Conservation (phyloP, 257 asterid species). For the Solanum chilense region DNA sequence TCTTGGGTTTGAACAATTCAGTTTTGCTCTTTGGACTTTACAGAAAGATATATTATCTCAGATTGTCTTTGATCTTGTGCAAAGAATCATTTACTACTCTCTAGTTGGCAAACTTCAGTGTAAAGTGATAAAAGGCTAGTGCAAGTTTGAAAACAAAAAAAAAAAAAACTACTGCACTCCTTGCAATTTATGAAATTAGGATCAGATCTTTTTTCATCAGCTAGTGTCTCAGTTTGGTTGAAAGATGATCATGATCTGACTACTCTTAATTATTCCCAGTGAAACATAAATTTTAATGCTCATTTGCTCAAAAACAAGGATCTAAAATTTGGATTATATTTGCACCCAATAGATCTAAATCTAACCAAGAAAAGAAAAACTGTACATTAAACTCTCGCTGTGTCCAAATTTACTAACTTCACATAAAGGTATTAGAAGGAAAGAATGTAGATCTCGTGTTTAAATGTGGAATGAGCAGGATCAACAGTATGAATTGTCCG, state of each 20-base stretch:
- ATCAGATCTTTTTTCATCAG: not conserved
- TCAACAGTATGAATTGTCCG: not conserved
- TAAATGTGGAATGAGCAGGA: not conserved
- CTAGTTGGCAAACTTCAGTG: not conserved
- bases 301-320: not conserved
- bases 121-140: not conserved
- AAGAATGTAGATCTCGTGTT: no score
- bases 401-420: not conserved
- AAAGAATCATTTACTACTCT: not conserved
- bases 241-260: not conserved
- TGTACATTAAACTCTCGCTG: not conserved
- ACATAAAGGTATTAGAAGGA: not conserved
- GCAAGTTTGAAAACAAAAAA: not conserved
- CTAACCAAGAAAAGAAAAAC: not conserved
- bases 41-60: not conserved
- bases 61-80: not conserved
- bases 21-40: not conserved
- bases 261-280: not conserved
- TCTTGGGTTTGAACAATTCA: not conserved
- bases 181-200: not conserved
- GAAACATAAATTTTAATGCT: not conserved
- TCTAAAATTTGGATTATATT: not conserved
- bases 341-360: not conserved
- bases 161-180: not conserved
- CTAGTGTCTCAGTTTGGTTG: not conserved